Percentiles rank a stretch among this genome's conserved stretches.
phyloP scores from a whole-genome alignment of 345 rosid genomes.

The Erodium maritimum region DNA sequence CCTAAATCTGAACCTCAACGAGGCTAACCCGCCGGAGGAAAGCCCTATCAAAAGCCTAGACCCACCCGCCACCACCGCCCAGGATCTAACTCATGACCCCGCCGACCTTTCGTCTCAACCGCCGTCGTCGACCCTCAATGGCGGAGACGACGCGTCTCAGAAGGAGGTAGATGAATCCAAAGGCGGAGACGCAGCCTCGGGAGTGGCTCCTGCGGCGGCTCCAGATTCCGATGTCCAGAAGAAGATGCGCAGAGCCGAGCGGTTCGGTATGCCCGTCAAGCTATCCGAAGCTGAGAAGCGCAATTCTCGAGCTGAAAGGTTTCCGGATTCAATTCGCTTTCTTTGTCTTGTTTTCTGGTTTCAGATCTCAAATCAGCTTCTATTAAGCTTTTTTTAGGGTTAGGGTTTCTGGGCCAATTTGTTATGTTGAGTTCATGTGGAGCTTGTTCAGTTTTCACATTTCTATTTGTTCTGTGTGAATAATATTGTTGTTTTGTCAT shows the following conservation, averaged over 20 bases:
- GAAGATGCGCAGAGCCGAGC: slow-evolving; percentile 89
- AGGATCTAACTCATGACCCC: slow-evolving; percentile 27
- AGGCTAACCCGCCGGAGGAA: slow-evolving; percentile 9
- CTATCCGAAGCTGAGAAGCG: slow-evolving; percentile 86
- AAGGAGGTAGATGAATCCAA: slow-evolving; percentile 28
- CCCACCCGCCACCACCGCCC: slow-evolving; percentile 12
- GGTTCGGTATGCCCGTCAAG: slow-evolving; percentile 71
- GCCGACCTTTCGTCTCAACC: slow-evolving; percentile 15
- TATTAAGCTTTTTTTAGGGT: neutral
- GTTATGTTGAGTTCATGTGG: neutral
- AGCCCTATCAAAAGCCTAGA: slow-evolving; percentile 27
- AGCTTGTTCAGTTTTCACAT: neutral
- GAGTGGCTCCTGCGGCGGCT: slow-evolving; percentile 13
- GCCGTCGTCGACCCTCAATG: slow-evolving; percentile 6
- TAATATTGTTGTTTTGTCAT: neutral
- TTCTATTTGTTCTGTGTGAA: neutral
- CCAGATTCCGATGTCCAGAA: slow-evolving; percentile 45
- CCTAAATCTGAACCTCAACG: slow-evolving; percentile 18
- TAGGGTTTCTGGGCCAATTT: neutral
- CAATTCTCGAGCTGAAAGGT: slow-evolving; percentile 90
- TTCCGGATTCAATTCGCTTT: neutral
- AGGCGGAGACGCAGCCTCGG: slow-evolving; percentile 1
- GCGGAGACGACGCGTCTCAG: slow-evolving; percentile 9
- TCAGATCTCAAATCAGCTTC: too few species aligned
- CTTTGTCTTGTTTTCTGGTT: neutral